These are phyloP conservation scores for Zea luxurians DNA, from an alignment of 176 grass and related monocot genomes.

Conservation along the genomic window DNA sequence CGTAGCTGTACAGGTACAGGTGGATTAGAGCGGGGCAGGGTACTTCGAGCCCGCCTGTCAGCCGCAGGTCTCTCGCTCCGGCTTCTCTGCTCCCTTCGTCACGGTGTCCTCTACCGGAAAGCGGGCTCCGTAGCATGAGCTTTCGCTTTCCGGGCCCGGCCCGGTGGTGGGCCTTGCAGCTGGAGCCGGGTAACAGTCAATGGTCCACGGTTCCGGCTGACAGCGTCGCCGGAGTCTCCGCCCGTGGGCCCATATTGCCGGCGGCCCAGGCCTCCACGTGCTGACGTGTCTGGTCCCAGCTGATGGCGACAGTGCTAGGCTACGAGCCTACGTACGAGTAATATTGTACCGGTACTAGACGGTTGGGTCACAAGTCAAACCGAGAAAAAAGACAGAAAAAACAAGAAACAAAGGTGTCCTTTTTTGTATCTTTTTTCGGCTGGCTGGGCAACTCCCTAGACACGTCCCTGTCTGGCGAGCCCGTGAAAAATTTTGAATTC, in stretches of 20 bases:
- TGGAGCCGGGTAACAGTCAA: background rate
- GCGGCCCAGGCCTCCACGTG: too few relatives aligned
- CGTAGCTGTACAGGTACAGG: slow-evolving; percentile 23
- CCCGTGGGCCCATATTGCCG: background rate
- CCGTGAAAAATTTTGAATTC: background rate
- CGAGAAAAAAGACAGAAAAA: background rate
- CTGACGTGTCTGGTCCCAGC: background rate
- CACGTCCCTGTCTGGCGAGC: background rate
- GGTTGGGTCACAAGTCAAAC: background rate
- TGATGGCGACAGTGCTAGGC: background rate
- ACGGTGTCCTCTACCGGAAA: background rate
- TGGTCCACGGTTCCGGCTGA: background rate
- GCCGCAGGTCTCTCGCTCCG: background rate
- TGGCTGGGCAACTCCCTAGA: background rate
- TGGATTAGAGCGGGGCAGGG: background rate
- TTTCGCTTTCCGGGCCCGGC: background rate
- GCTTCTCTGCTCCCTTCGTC: background rate
- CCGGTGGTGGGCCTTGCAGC: background rate
- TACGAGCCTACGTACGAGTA: too few relatives aligned
- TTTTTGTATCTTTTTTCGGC: background rate
- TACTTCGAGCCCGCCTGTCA: background rate
- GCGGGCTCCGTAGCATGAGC: background rate
- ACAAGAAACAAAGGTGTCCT: background rate
- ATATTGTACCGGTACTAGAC: background rate
- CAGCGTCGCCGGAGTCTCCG: background rate